A percentile compares a stretch with the other conserved stretches of the same genome.
Conservation (phyloP, 2,329 filamentous ascomycete species). For the Scortechinia acanthostroma region DNA sequence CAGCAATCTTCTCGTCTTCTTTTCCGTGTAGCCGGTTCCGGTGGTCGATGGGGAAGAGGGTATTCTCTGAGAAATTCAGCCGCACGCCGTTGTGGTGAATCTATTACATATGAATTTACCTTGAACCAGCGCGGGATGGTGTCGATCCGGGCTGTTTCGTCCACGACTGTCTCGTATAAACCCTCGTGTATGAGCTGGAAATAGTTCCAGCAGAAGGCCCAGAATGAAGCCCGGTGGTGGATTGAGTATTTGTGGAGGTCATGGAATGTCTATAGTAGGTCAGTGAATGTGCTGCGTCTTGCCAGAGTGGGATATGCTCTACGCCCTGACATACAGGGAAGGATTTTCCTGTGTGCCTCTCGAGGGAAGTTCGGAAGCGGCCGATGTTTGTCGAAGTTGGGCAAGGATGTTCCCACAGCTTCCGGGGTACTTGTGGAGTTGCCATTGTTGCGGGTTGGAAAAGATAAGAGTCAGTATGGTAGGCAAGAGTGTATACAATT, state of each 20-base stretch:
- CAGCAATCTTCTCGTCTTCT: constrained; percentile 63
- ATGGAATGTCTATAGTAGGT: constrained; percentile 14
- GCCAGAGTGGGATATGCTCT: too few species aligned
- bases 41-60: constrained; percentile 18
- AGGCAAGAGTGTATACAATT: too few species aligned
- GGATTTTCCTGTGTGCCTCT: neutral
- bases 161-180: constrained; percentile 23
- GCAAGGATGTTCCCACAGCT: neutral
- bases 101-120: too few species aligned
- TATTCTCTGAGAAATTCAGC: constrained; percentile 49
- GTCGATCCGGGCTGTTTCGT: constrained; percentile 42
- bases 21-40: too few species aligned
- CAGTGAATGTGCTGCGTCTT: neutral
- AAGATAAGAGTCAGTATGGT: too few species aligned
- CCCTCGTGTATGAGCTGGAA: neutral
- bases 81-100: too few species aligned
- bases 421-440: too few species aligned
- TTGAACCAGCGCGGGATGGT: constrained; percentile 44
- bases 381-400: neutral
- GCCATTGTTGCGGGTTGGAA: too few species aligned
- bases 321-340: neutral
- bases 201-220: neutral
- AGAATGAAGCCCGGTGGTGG: constrained; percentile 33
- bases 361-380: neutral
- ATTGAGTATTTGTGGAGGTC: constrained; percentile 69